Base-by-base conservation (phyloP, 352 stramenopile genomes). In the Phytophthora europaea region DNA sequence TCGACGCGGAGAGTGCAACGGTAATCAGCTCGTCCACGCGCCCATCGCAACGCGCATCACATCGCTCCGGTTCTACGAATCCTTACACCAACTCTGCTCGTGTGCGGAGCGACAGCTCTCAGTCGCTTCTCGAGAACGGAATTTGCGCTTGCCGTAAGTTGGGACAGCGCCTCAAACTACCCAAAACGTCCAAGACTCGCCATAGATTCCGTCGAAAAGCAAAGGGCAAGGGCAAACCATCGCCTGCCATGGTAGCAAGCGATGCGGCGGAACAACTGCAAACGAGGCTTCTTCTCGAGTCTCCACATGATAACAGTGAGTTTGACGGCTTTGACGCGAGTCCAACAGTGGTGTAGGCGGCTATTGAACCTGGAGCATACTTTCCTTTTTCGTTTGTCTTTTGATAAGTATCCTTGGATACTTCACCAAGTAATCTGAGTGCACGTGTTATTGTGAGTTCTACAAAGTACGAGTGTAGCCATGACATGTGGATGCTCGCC, bases 101-200 rank as follows among this genome's bases (percentile, higher is more conserved):
- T 62, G 52, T 75, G 51, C 67, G 64, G 55, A 74, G 57, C 16
- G 75, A 75, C 48, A 79, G 61, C 28, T 72, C 66, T 20, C 63
- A 75, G 18, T 82, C 79, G 10, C 52, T 87, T 6, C 68, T 84
- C 18, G 78, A 87, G 22, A 83, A 87, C 57, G 80, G 81, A 6
- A 56, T 79, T 15, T 91, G 85, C 28, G 64, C 70, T 6, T 92
- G 83, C 52, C 80, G 85, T n/a, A 84, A 88, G 43, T 65, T 91
- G 20, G 84, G 84, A 28, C 85, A 91, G 61, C 74, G 83, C 4
- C 59, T 92, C 9, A 78, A 85, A 52, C 28, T 79, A 2, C 76
- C 83, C 34, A 90, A 85, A 54, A 52, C 61, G 1, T 60, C 51
- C 22, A 77, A 77, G 16, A 72, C 76, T 23, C 83, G 78, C 1